Base-by-base conservation (phyloP, 495 filamentous ascomycete species). In the Cercophora sp. region DNA sequence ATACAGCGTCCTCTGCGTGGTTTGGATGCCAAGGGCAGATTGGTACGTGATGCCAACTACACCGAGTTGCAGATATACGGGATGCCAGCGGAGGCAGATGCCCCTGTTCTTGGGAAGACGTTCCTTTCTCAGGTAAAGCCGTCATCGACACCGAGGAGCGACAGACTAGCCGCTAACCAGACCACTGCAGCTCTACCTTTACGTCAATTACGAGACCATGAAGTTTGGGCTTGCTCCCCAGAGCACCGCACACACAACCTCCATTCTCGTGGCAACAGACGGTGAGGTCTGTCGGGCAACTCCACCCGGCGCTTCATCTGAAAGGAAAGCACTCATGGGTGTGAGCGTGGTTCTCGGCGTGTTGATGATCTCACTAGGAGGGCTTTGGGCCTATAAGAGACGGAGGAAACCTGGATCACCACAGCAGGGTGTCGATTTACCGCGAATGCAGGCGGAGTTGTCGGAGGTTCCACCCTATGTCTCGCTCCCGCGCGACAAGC, bases 1-100 rank as follows among this genome's bases (percentile, higher is more conserved):
- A 22, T 61, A 5, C 31, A 45, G 19, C 5, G 50, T 20, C 54
- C 54, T 1, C 29, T 61, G 1, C 44, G 54, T 10, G 58, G 54
- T 1, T 51, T 61, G 4, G 50, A 61, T 36, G 2, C 10, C 2
- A 42, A 51, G 15, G 58, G 58, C 1, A 24, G 11, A 3, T 19
- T 51, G 0, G 41, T 51, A 11, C 3, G 51, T 0, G 49, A 57
- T 20, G n/a, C 18, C 5, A 9, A 41, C 5, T 54, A 57, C 18
- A 57, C 40, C 22, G 58, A 57, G 31, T 5, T 61, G 15, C 45
- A 61, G 36, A 54, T 61, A 6, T 61, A 51, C 42, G 31, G 24
- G 1, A 34, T 34, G 1, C 29, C 51, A 8, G 49, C 50, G 5
- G 34, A 49, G 4, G 37, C 5, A 16, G 39, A 57, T 26, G 52